These are phyloP conservation scores for Penicillium psychrosexuale DNA, from an alignment of 2,329 filamentous ascomycete species.

Conservation along the genomic window DNA sequence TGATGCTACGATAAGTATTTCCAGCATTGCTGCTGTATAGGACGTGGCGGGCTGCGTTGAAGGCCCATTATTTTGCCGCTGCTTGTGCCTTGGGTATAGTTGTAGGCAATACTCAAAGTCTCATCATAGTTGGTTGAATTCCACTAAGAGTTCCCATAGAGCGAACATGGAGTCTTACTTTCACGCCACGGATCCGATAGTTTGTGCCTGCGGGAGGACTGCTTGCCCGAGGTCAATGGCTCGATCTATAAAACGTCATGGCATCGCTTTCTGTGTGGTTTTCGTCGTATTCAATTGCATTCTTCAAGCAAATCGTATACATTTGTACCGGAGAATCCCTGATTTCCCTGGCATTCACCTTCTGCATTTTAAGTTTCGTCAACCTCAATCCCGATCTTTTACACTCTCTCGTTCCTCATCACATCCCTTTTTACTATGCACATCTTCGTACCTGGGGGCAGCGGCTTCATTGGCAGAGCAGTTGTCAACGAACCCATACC, in stretches of 20 bases:
- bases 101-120: conserved; percentile 27
- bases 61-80: too few relatives aligned
- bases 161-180: conserved; percentile 19
- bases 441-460: conserved; percentile 39
- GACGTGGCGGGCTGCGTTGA: too few relatives aligned
- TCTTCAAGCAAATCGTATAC: background rate
- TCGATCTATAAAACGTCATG: background rate
- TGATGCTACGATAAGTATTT: conserved; percentile 7
- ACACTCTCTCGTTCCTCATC: too few relatives aligned
- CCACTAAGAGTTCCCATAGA: background rate
- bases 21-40: too few relatives aligned
- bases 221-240: too few relatives aligned
- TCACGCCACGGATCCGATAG: conserved; percentile 37
- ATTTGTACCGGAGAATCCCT: background rate
- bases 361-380: background rate
- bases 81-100: background rate
- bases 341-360: background rate
- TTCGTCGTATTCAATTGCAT: background rate
- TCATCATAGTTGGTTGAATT: conserved; percentile 50
- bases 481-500: conserved; percentile 40
- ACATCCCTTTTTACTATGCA: conserved; percentile 9
- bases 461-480: conserved; percentile 44
- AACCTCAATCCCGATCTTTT: too few relatives aligned
- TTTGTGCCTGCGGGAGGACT: too few relatives aligned
- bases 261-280: background rate